These are phyloP conservation scores for Cryptosporidium sp. DNA, from an alignment of 169 alveolate genomes.

Conservation along the genomic window DNA sequence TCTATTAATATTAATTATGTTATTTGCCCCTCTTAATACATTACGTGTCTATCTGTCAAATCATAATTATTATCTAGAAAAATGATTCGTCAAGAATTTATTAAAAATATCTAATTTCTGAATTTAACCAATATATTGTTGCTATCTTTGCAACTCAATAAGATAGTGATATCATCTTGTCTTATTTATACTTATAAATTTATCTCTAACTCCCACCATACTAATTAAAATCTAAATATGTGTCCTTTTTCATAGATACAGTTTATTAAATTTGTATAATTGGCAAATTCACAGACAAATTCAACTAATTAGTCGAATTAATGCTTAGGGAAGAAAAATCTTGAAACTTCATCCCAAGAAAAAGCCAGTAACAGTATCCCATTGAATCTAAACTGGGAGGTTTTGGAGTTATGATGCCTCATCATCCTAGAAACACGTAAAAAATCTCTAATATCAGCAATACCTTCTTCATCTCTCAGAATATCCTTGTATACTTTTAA, in stretches of 20 bases:
- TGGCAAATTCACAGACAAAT: background rate
- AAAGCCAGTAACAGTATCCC: conserved; percentile 48
- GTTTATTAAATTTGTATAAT: background rate
- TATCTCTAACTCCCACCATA: background rate
- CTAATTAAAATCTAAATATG: background rate
- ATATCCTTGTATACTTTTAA: conserved; percentile 48
- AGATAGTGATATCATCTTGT: too few species aligned
- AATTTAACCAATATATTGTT: background rate
- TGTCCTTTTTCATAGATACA: background rate
- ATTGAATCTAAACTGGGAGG: conserved; percentile 45
- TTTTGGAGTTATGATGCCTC: conserved; percentile 29
- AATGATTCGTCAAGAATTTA: background rate
- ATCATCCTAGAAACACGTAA: conserved; percentile 30
- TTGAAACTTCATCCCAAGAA: conserved; percentile 45
- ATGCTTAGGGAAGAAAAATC: conserved; percentile 22
- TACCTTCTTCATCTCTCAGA: conserved; percentile 34
- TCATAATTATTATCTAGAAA: background rate
- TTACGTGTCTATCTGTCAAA: background rate
- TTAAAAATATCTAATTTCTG: too few species aligned
- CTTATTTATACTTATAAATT: too few species aligned
- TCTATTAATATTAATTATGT: background rate
- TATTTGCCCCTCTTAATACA: background rate
- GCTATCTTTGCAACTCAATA: too few species aligned
- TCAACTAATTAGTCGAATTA: background rate
- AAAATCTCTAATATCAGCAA: conserved; percentile 38